Base-by-base conservation (phyloP, 768 basidiomycete genomes). In the Lentinula lateritia region DNA sequence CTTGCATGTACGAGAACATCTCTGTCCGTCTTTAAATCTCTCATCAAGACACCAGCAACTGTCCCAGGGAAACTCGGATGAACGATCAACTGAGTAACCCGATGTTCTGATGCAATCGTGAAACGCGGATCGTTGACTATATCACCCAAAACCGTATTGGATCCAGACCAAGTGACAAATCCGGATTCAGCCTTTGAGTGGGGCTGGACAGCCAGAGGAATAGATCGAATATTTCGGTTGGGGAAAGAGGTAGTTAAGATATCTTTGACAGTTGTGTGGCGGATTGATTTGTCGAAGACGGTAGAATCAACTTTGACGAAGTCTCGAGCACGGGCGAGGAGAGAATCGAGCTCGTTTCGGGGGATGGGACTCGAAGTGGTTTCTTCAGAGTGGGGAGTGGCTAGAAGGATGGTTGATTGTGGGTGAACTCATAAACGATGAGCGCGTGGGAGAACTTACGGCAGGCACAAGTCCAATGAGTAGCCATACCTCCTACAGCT, bases 401-500 rank as follows among this genome's bases (percentile, higher is more conserved):
- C 52, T 53, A 53, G 9, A 39, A 16, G n/a, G 16, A 16, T 43
- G 6, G 16, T 43, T 16, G 16, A 0, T 16, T n/a, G 6, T 16
- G 16, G 6, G 1, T 23, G 46, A 45, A n/a, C 8, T 52, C 28
- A 55, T 32, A 6, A 18, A 23, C 7, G 6, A 34, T 7, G 20
- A 32, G n/a, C 0, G 12, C 12, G 6, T 8, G 13, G 32, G 54
- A 36, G 42, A 18, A 57, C 54, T 45, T 34, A 62, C 39, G 54
- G 13, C 38, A 45, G 34, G 32, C 43, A 43, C 52, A 57, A 20
- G 54, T 53, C 52, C 61, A 62, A 18, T 62, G 61, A 43, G 61
- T 62, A 35, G 54, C 54, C 61, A 62, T 62, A 18, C 61, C 61
- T 8, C 61, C 61, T 16, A 62, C 61, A 20, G 54, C 46, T 35